A percentile compares a stretch with the other conserved stretches of the same genome.
Evolutionary conservation across 116 monocot genomes (phyloP).

Genomic region (Trichopus zeylanicus): DNA sequence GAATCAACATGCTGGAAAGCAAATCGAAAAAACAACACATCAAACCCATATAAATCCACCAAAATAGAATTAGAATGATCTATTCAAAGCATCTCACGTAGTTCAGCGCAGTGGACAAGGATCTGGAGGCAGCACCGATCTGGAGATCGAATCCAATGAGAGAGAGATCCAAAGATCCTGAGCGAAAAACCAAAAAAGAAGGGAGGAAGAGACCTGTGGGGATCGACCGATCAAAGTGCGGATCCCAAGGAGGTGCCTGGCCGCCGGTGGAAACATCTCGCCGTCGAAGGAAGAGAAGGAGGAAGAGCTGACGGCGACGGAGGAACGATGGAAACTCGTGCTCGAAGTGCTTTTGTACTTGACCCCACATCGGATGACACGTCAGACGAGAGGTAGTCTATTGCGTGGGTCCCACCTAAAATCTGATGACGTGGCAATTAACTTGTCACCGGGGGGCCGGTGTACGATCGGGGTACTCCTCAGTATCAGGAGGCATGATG

Average conservation of each 20-base stretch:
- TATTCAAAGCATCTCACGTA: slow-evolving; percentile 47
- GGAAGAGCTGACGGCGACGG: not conserved
- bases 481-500: too few relatives aligned
- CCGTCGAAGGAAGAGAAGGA: not conserved
- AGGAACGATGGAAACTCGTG: too few relatives aligned
- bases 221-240: slow-evolving; percentile 18
- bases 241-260: slow-evolving; percentile 35
- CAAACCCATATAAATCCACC: slow-evolving; percentile 2
- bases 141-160: not conserved
- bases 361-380: too few relatives aligned
- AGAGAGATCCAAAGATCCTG: not conserved
- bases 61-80: not conserved
- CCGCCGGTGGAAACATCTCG: slow-evolving; percentile 28
- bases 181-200: not conserved
- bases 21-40: not conserved
- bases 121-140: slow-evolving; percentile 43
- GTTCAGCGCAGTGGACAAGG: slow-evolving; percentile 85
- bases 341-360: too few relatives aligned
- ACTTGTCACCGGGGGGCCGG: too few relatives aligned
- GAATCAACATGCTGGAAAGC: slow-evolving; percentile 70
- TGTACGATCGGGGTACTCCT: too few relatives aligned
- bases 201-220: slow-evolving; percentile 10
- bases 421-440: too few relatives aligned
- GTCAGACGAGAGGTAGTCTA: too few relatives aligned
- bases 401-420: too few relatives aligned